Evolutionary conservation across 148 eudicot genomes (phyloP).

Genomic region (Linanthus parryae): DNA sequence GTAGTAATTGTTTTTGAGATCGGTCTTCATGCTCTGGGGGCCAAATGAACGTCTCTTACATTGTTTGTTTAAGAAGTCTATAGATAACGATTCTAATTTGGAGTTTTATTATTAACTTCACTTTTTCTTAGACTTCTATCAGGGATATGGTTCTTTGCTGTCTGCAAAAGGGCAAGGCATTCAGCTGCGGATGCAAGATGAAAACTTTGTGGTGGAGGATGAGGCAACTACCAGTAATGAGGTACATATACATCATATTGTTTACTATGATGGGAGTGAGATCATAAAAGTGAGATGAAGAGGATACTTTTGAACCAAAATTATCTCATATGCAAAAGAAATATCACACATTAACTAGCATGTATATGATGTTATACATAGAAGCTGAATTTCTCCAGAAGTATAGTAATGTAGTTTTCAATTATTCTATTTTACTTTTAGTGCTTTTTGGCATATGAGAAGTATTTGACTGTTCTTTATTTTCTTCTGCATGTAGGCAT

Average conservation of each 20-base stretch:
- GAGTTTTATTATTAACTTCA: too few species aligned
- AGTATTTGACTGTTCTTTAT: neutral
- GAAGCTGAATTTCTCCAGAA: neutral
- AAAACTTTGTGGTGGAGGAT: conserved; percentile 33
- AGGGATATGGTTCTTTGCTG: conserved; percentile 34
- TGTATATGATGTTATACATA: neutral
- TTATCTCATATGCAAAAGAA: neutral
- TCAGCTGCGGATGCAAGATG: conserved; percentile 32
- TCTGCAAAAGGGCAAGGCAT: conserved; percentile 36
- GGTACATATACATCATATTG: conserved; percentile 22
- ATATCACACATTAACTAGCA: neutral
- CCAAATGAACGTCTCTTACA: too few species aligned
- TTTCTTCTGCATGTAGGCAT: conserved; percentile 30
- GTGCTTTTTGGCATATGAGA: neutral
- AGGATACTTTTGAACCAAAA: neutral
- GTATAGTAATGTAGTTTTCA: too few species aligned
- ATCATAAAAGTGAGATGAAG: neutral
- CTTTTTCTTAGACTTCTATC: conserved; percentile 29
- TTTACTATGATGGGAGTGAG: neutral
- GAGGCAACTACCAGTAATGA: conserved; percentile 20
- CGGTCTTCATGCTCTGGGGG: too few species aligned
- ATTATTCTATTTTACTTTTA: neutral
- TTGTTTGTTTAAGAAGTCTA: too few species aligned
- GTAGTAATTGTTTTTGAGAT: too few species aligned
- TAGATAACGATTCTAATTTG: too few species aligned